Conservation (phyloP, 2,329 filamentous ascomycete genomes). For the Diaporthe helianthi region DNA sequence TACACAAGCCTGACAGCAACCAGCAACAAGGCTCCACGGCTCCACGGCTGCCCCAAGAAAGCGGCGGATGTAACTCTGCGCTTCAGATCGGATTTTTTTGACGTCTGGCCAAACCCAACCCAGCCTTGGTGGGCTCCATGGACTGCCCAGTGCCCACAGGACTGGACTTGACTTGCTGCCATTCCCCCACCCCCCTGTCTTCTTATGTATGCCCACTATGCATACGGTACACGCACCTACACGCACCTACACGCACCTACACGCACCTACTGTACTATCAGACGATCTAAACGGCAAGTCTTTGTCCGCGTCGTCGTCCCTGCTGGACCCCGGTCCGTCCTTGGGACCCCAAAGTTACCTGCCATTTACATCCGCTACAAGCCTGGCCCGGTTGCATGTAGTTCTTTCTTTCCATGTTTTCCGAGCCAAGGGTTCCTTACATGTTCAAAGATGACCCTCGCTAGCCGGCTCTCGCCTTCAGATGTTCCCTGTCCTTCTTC, state of each 20-base stretch:
- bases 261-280: slow-evolving; percentile 8
- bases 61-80: slow-evolving; percentile 26
- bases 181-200: slow-evolving; percentile 19
- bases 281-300: slow-evolving; percentile 27
- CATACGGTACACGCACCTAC: slow-evolving; percentile 20
- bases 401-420: slow-evolving; percentile 17
- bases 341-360: slow-evolving; percentile 34
- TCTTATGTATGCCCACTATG: slow-evolving; percentile 23
- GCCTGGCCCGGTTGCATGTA: slow-evolving; percentile 21
- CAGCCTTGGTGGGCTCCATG: neutral
- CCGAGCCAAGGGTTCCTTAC: neutral
- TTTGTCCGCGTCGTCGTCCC: neutral
- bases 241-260: neutral
- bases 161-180: neutral
- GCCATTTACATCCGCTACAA: slow-evolving; percentile 16
- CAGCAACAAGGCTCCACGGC: slow-evolving; percentile 1
- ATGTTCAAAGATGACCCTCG: slow-evolving; percentile 9
- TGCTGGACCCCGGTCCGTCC: slow-evolving; percentile 1
- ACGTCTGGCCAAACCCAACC: slow-evolving; percentile 18
- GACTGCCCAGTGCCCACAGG: slow-evolving; percentile 3
- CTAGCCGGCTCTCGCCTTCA: slow-evolving; percentile 25
- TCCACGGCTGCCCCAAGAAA: slow-evolving; percentile 6
- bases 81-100: slow-evolving; percentile 22
- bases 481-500: slow-evolving; percentile 23
- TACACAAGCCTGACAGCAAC: neutral